A percentile compares a stretch with the other conserved stretches of the same genome.
Evolutionary conservation across 1,139 yeast species (phyloP).

Genomic region (Hemisphaericaspora xylofermentans): DNA sequence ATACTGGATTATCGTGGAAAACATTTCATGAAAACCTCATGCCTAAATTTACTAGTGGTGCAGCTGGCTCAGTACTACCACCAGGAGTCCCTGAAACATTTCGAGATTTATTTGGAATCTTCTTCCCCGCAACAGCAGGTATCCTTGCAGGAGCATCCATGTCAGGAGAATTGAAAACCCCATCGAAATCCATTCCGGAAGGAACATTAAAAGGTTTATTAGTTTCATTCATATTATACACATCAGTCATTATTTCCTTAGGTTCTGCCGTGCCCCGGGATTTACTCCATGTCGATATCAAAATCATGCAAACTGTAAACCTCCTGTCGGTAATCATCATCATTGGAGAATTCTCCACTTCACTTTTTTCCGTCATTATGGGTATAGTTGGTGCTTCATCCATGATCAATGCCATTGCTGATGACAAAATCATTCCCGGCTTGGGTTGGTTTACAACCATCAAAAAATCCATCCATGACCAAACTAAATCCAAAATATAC

Average conservation of each 20-base stretch:
- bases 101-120: slow-evolving; percentile 84
- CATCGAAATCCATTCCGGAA: slow-evolving; percentile 83
- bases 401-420: slow-evolving; percentile 84
- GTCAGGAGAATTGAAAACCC: slow-evolving; percentile 91
- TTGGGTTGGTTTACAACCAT: slow-evolving; percentile 57
- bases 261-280: slow-evolving; percentile 80
- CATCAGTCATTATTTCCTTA: slow-evolving; percentile 73
- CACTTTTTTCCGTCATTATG: slow-evolving; percentile 87
- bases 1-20: slow-evolving; percentile 71
- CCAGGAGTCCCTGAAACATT: slow-evolving; percentile 64
- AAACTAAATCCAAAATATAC: slow-evolving; percentile 52
- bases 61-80: slow-evolving; percentile 80
- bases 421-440: slow-evolving; percentile 83
- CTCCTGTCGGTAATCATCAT: slow-evolving; percentile 67
- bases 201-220: slow-evolving; percentile 85
- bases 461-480: slow-evolving; percentile 33
- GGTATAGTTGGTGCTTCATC: slow-evolving; percentile 95
- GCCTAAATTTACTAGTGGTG: slow-evolving; percentile 83
- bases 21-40: slow-evolving; percentile 64
- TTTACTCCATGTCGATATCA: slow-evolving; percentile 72
- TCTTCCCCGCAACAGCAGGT: slow-evolving; percentile 98
- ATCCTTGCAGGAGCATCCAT: slow-evolving; percentile 98
- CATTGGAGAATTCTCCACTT: slow-evolving; percentile 87
- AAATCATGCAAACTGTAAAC: slow-evolving; percentile 79
- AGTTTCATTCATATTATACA: slow-evolving; percentile 72